A percentile compares a stretch with the other conserved stretches of the same genome.
These are phyloP conservation scores for Corynascus novoguineensis DNA, from an alignment of 495 filamentous ascomycete species.

Conservation along the genomic window DNA sequence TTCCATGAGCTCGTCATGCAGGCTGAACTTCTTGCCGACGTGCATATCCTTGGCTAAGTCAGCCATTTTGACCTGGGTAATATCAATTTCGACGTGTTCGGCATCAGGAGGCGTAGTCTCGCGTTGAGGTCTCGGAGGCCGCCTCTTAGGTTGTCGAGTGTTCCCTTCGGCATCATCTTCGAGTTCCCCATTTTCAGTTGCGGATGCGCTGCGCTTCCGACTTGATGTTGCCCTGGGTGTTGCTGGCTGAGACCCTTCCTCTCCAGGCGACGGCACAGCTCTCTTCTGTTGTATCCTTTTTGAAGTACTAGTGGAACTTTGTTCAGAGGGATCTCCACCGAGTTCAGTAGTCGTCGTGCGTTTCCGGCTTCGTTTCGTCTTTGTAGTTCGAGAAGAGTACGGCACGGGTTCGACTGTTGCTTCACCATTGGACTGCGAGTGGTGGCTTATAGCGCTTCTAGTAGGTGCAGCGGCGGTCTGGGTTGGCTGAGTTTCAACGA, in stretches of 20 bases:
- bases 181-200: neutral
- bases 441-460: neutral
- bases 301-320: neutral
- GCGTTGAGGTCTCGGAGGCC: conserved; percentile 27
- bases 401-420: neutral
- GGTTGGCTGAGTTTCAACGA: neutral
- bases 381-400: conserved; percentile 1
- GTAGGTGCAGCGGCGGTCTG: neutral
- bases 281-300: conserved; percentile 8
- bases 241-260: conserved; percentile 8
- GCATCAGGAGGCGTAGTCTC: conserved; percentile 68
- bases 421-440: neutral
- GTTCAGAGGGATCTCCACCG: conserved; percentile 8
- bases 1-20: conserved; percentile 51
- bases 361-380: conserved; percentile 19
- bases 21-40: conserved; percentile 75
- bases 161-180: conserved; percentile 20
- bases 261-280: conserved; percentile 8
- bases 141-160: conserved; percentile 20
- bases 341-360: conserved; percentile 10
- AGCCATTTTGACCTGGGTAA: conserved; percentile 68
- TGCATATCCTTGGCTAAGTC: conserved; percentile 72
- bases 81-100: conserved; percentile 64
- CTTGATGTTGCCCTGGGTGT: neutral
- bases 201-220: conserved; percentile 10